These are phyloP conservation scores for Salix viminalis DNA, from an alignment of 345 rosid genomes.

Conservation along the genomic window DNA sequence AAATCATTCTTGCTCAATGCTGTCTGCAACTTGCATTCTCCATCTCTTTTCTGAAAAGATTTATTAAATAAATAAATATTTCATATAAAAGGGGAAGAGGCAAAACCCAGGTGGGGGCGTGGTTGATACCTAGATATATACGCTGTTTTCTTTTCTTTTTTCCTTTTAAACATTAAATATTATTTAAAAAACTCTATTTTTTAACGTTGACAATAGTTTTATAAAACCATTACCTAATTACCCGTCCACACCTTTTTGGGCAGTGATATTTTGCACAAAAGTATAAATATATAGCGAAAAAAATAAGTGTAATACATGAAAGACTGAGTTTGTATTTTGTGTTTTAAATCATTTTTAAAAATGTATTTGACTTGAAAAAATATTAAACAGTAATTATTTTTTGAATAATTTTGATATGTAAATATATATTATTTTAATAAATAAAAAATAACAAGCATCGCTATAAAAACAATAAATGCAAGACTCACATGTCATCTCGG, in stretches of 20 bases:
- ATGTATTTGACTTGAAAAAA: too few species aligned
- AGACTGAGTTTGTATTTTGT: too few species aligned
- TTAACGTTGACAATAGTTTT: too few species aligned
- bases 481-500: not conserved
- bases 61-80: not conserved
- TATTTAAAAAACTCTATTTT: too few species aligned
- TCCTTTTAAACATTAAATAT: too few species aligned
- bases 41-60: not conserved
- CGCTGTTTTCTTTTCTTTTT: not conserved
- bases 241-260: not conserved
- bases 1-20: not conserved
- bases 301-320: too few species aligned
- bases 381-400: too few species aligned
- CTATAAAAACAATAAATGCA: not conserved
- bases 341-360: too few species aligned
- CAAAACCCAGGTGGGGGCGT: not conserved
- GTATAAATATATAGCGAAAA: too few species aligned
- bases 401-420: not conserved
- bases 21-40: not conserved
- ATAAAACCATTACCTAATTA: not conserved
- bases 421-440: too few species aligned
- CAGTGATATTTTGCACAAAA: not conserved
- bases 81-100: not conserved
- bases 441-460: too few species aligned
- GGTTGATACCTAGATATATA: not conserved